Percentiles rank a stretch among this genome's conserved stretches.
These are phyloP conservation scores for Hericium erinaceus DNA, from an alignment of 768 basidiomycete species.

Conservation along the genomic window DNA sequence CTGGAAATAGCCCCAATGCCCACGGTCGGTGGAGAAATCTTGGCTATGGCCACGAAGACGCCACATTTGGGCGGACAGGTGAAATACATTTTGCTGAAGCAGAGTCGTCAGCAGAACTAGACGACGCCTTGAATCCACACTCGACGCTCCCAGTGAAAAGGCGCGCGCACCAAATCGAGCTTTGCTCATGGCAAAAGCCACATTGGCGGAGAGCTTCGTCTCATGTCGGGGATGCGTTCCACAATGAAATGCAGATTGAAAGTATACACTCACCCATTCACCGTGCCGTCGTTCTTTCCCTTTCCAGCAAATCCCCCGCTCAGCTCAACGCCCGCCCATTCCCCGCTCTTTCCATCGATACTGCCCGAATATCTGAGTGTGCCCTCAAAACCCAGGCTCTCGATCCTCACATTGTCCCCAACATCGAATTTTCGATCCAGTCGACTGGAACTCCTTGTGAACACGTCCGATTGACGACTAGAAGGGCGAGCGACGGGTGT, in stretches of 20 bases:
- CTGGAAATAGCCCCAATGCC: slow-evolving; percentile 42
- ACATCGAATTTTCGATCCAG: slow-evolving; percentile 44
- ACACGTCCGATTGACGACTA: slow-evolving; percentile 60
- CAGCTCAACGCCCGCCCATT: slow-evolving; percentile 93
- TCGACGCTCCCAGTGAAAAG: too few species aligned
- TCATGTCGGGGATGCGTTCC: too few species aligned
- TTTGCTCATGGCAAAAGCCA: too few species aligned
- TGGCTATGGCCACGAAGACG: slow-evolving; percentile 78
- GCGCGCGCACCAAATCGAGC: too few species aligned
- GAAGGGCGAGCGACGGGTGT: slow-evolving; percentile 50
- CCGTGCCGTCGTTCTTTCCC: slow-evolving; percentile 92
- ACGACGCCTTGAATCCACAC: too few species aligned
- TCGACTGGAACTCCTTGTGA: slow-evolving; percentile 37
- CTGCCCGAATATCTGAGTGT: slow-evolving; percentile 70
- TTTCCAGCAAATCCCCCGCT: slow-evolving; percentile 77
- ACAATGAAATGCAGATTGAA: neutral
- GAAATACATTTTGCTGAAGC: slow-evolving; percentile 48
- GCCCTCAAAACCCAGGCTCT: slow-evolving; percentile 85
- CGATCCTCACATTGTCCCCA: slow-evolving; percentile 80
- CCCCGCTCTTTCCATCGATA: slow-evolving; percentile 81
- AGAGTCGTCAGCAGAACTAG: neutral
- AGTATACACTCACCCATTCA: slow-evolving; percentile 63
- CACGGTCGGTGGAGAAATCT: slow-evolving; percentile 72
- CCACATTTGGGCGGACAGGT: slow-evolving; percentile 77
- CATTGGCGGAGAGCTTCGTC: too few species aligned